These are phyloP conservation scores for Saccharum hybrid DNA, from an alignment of 202 grass and related monocot genomes.

Conservation along the genomic window DNA sequence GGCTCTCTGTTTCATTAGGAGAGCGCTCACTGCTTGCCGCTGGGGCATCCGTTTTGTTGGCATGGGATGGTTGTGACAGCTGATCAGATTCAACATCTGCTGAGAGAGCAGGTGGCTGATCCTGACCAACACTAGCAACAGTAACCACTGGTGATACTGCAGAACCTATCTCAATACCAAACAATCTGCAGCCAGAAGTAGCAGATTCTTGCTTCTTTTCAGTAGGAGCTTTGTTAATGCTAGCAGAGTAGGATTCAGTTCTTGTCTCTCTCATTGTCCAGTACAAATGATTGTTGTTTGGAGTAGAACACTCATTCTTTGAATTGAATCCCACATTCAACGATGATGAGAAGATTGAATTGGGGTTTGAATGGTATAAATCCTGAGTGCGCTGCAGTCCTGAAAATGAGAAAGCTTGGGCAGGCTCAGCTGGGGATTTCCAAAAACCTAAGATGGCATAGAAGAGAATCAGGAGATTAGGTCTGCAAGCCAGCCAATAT, in stretches of 20 bases:
- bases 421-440: constrained; percentile 63
- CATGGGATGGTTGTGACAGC: constrained; percentile 67
- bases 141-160: constrained; percentile 39
- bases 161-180: constrained; percentile 75
- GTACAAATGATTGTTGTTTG: constrained; percentile 52
- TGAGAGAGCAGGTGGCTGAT: constrained; percentile 52
- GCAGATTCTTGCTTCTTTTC: constrained; percentile 62
- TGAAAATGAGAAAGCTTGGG: constrained; percentile 66
- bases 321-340: constrained; percentile 53
- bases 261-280: constrained; percentile 60
- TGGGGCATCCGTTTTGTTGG: constrained; percentile 59
- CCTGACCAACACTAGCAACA: constrained; percentile 53
- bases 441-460: constrained; percentile 62
- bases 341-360: constrained; percentile 53
- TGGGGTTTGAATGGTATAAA: constrained; percentile 50
- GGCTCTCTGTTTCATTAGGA: constrained; percentile 57
- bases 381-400: constrained; percentile 58
- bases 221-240: constrained; percentile 53
- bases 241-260: constrained; percentile 54
- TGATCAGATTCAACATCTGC: constrained; percentile 56
- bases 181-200: constrained; percentile 77
- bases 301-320: constrained; percentile 53
- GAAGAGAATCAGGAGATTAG: constrained; percentile 32
- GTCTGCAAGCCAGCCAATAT: constrained; percentile 15
- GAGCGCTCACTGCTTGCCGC: constrained; percentile 65